These are phyloP conservation scores for Filobasidium uniguttulatum DNA, from an alignment of 1,284 basidiomycete genomes.

Conservation along the genomic window DNA sequence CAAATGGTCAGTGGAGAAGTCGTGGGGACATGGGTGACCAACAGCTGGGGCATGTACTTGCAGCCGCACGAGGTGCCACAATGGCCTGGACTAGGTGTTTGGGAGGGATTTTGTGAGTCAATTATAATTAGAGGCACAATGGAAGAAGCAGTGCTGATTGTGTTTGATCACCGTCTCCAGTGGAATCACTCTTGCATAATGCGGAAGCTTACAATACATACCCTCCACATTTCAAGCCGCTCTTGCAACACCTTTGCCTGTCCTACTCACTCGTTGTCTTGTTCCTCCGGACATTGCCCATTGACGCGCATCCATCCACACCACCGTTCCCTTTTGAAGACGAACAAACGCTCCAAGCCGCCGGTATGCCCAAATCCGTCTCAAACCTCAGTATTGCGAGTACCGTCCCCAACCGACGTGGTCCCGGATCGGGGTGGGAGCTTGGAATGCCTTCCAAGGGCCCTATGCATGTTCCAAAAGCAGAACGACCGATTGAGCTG, in stretches of 20 bases:
- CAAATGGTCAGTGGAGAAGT: constrained; percentile 30
- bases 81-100: constrained; percentile 36
- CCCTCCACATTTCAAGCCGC: constrained; percentile 28
- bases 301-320: constrained; percentile 25
- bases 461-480: constrained; percentile 3
- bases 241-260: constrained; percentile 32
- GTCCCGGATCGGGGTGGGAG: constrained; percentile 19
- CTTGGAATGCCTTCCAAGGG: neutral
- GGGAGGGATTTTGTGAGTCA: constrained; percentile 37
- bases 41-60: constrained; percentile 30
- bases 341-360: constrained; percentile 16
- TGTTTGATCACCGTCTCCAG: constrained; percentile 14
- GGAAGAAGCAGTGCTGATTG: no score
- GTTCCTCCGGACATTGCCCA: constrained; percentile 30
- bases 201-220: constrained; percentile 33
- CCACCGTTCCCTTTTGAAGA: constrained; percentile 34
- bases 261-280: constrained; percentile 35
- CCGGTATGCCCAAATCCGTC: constrained; percentile 8
- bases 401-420: neutral
- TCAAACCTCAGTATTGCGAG: constrained; percentile 9
- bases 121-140: neutral
- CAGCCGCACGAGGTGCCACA: constrained; percentile 21
- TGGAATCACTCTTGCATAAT: constrained; percentile 35
- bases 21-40: constrained; percentile 33
- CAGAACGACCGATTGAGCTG: constrained; percentile 32